Base-by-base conservation (phyloP, 768 basidiomycete species). In the Saitozyma sp. region DNA sequence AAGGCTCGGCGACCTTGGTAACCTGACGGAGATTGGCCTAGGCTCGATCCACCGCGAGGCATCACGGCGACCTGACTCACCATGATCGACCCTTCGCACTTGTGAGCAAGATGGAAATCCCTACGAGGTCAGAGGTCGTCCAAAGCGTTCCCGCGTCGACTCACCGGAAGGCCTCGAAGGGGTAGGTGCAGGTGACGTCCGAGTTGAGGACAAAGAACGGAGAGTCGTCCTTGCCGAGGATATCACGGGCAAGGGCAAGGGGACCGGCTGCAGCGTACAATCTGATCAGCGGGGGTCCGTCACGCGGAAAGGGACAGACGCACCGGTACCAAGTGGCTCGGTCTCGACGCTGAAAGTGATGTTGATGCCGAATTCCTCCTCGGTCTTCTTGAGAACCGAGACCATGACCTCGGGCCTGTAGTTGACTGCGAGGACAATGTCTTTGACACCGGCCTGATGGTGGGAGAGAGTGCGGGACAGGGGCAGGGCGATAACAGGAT, bases 121-220 rank as follows among this genome's bases (percentile, higher is more conserved):
- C 80, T 78, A 45, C 37, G 37, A 50, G 40, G 19, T 58, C 37
- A 53, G 45, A 38, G 41, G 10, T 37, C 13, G 38, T 14, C 13
- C 19, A 50, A 39, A 62, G 61, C 56, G n/a, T 14, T 20, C 51
- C 50, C n/a, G 16, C 10, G 52, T 38, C 14, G 39, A 61, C 78
- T 58, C 55, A 74, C 72, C 79, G 78, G 73, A 83, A 80, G n/a
- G 77, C 77, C 67, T 81, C 81, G 69, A 83, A 83, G 50, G 82
- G 82, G 72, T 83, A 83, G 42, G 81, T 75, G 75, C 82, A 83
- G 65, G 81, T 83, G 50, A 83, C 82, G 64, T 83, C 82, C 16
- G 82, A 82, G 80, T 83, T 83, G 71, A 83, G 79, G 52, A 83
- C 82, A 66, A 83, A 83, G 82, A 83, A 83, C n/a, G 82, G 82